Evolutionary conservation across 306 rosid genomes (phyloP), one percentile per base, ranked within the genome.

Genomic region (Hippophae tibetana): DNA sequence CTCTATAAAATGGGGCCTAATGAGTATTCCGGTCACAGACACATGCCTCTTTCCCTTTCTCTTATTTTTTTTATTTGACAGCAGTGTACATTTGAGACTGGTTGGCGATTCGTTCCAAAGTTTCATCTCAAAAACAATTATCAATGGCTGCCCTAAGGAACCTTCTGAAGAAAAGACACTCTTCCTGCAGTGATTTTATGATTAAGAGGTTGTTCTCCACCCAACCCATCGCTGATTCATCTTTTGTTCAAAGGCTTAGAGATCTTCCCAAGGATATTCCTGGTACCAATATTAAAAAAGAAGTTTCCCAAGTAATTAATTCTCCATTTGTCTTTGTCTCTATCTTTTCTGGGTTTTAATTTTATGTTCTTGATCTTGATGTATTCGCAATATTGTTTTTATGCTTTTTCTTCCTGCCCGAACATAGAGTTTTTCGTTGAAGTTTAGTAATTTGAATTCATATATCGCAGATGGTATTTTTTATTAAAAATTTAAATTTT

Each of bases 211-310:
- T 64, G 0, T 77, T 82, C 69, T 75, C 95, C 49, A 50, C 85
- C 50, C 74, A 83, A 49, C 2, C 90, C 9, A 7, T 58, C 5
- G 7, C 14, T 27, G 82, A 75, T 51, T 77, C 85, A 26, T 78
- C 94, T 42, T 77, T 84, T 58, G 72, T 79, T 59, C 90, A 77
- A 60, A 83, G 84, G 58, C 68, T 90, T 74, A 81, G 96, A 77
- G 83, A 85, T 71, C 83, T 90, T 23, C 56, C 56, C 12, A 52
- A 52, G 10, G 56, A 52, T 25, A 10, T 52, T 52, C 56, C 56
- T 10, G 5, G 56, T 7, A 52, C 40, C 56, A 18, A 25, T 52
- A 52, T 52, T 31, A 23, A 9, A 52, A 52, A 52, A 52, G 56
- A 52, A 5, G 56, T 52, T 52, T 23, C 31, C 56, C 56, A 52